Evolutionary conservation across 1,139 yeast genomes (phyloP).

Genomic region (Yamadazyma buinensis): DNA sequence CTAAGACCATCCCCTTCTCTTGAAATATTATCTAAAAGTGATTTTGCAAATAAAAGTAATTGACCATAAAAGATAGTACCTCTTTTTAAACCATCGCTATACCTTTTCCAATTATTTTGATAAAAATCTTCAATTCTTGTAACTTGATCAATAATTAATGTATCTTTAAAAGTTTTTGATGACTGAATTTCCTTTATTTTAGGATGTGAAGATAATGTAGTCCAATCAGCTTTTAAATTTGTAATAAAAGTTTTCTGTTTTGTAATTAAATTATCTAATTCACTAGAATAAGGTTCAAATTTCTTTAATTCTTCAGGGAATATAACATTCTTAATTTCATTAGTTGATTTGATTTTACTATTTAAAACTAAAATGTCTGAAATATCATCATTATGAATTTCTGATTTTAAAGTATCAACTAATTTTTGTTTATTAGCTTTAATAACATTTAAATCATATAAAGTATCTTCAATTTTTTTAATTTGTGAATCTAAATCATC

Average conservation of each 20-base stretch:
- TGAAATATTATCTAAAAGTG: conserved; percentile 29
- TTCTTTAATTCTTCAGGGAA: conserved; percentile 76
- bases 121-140: conserved; percentile 45
- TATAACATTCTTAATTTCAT: conserved; percentile 54
- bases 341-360: conserved; percentile 51
- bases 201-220: conserved; percentile 45
- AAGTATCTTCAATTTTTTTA: conserved; percentile 41
- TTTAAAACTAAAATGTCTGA: conserved; percentile 72
- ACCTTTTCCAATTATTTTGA: conserved; percentile 53
- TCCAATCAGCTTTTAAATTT: conserved; percentile 58
- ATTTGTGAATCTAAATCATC: conserved; percentile 33
- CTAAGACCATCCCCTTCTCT: conserved; percentile 5
- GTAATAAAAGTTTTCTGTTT: conserved; percentile 58
- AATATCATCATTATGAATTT: conserved; percentile 81
- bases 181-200: conserved; percentile 36
- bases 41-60: conserved; percentile 42
- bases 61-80: conserved; percentile 64
- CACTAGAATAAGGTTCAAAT: conserved; percentile 63
- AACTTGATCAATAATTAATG: conserved; percentile 23
- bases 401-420: conserved; percentile 61
- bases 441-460: conserved; percentile 42
- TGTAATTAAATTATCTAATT: conserved; percentile 64
- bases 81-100: conserved; percentile 53
- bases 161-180: conserved; percentile 28
- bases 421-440: conserved; percentile 60